Conservation (phyloP, 768 basidiomycete species). For the Mycena floridula region DNA sequence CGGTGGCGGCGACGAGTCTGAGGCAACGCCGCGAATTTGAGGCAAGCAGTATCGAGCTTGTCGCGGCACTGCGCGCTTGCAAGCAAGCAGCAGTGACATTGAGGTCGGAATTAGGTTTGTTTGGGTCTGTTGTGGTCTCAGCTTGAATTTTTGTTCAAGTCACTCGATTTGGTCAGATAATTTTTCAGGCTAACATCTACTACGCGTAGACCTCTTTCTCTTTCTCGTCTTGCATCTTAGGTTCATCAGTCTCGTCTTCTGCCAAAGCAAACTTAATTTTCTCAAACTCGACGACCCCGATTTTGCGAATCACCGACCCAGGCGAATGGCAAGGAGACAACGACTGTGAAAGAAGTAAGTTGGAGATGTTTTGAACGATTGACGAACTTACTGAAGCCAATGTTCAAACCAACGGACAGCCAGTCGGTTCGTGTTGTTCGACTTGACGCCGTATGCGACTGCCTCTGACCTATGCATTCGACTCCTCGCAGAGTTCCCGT, state of each 20-base stretch:
- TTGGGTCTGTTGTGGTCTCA: background rate
- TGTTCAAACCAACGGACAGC: slow-evolving; percentile 26
- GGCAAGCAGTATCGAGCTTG: slow-evolving; percentile 13
- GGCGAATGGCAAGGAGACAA: slow-evolving; percentile 24
- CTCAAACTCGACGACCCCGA: slow-evolving; percentile 21
- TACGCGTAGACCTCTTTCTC: no score
- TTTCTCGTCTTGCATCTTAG: slow-evolving; percentile 4
- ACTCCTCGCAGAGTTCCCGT: slow-evolving; percentile 26
- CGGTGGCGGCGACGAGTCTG: slow-evolving; percentile 23
- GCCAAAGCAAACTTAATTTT: slow-evolving; percentile 16
- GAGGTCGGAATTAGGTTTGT: background rate
- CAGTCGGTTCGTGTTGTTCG: slow-evolving; percentile 25
- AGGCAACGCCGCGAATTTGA: slow-evolving; percentile 23
- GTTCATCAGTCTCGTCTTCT: slow-evolving; percentile 1
- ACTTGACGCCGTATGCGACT: slow-evolving; percentile 27
- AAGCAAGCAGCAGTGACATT: slow-evolving; percentile 55
- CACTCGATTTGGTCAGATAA: no score
- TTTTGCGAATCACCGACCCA: slow-evolving; percentile 24
- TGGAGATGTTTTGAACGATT: background rate
- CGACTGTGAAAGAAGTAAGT: slow-evolving; percentile 12
- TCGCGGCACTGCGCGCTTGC: slow-evolving; percentile 20
- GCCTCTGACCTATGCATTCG: slow-evolving; percentile 27
- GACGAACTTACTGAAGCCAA: slow-evolving; percentile 23
- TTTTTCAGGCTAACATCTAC: no score
- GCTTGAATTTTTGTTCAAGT: no score